A percentile compares a stretch with the other conserved stretches of the same genome.
Evolutionary conservation across 1,284 basidiomycete species (phyloP).

Genomic region (Volvariella volvacea): DNA sequence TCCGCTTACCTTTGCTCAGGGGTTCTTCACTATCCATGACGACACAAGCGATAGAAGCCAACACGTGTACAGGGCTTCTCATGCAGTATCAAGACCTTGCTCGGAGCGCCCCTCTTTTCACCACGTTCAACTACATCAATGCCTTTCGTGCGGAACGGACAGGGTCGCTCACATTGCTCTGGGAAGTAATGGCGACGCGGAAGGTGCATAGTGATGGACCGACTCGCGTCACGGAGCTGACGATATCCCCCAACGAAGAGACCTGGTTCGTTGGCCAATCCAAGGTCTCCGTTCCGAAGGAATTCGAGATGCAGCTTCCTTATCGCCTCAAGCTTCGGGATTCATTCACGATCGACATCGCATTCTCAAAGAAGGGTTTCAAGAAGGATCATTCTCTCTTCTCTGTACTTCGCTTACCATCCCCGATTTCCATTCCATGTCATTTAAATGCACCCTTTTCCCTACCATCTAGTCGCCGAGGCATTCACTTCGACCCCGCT

Average conservation of each 20-base stretch:
- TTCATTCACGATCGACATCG: neutral
- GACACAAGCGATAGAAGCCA: neutral
- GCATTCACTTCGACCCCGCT: neutral
- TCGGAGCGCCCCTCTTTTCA: slow-evolving; percentile 25
- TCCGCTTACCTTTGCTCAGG: slow-evolving; percentile 35
- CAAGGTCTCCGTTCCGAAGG: neutral
- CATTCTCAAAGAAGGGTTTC: neutral
- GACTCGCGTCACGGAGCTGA: too few species aligned
- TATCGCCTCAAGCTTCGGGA: neutral
- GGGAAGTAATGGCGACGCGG: neutral
- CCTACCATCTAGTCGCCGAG: neutral
- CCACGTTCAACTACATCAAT: slow-evolving; percentile 12
- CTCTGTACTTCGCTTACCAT: neutral
- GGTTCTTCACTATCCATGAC: slow-evolving; percentile 7
- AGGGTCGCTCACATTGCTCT: neutral
- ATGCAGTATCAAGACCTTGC: slow-evolving; percentile 19
- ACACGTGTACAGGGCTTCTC: slow-evolving; percentile 4
- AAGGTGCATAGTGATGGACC: too few species aligned
- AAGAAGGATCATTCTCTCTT: neutral
- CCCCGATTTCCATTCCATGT: neutral
- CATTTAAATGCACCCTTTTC: neutral
- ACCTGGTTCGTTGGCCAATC: neutral
- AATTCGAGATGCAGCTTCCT: neutral
- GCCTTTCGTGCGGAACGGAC: too few species aligned
- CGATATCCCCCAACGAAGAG: neutral